Base-by-base conservation (phyloP, 768 basidiomycete genomes). In the Suillus variegatus region DNA sequence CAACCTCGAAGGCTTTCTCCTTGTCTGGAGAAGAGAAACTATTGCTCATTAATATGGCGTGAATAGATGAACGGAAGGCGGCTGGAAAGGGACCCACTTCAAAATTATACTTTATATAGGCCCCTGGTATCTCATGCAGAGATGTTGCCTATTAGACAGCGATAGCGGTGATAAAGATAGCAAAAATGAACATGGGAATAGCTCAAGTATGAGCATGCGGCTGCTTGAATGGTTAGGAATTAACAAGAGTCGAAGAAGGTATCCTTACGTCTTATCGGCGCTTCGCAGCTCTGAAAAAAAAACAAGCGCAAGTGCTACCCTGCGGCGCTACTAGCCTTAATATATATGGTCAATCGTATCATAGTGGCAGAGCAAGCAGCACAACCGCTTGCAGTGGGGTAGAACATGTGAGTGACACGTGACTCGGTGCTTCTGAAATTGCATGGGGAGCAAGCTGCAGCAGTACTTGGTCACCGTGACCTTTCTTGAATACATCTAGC, bases 101-200 rank as follows among this genome's bases (percentile, higher is more conserved):
- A 16, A 10, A 28, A 41, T 81, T 78, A 9, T 70, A 68, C 65
- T 80, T 78, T 20, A 77, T 76, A 63, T 78, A 79, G 43, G 68
- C 73, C 25, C 74, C 77, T 76, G 44, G 22, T 62, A 41, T 41
- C 20, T 22, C 6, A 16, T 12, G 3, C 20, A n/a, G 12, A 35
- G 36, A 57, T 8, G 5, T 55, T n/a, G 32, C 6, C 20, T 28
- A 25, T 43, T 60, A 6, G 16, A 60, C 32, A n/a, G 38, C 10
- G 58, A 60, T 40, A 58, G 32, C 22, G 18, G 10, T 40, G 20
- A 10, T 10, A 18, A 13, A 32, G 25, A 18, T 28, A 20, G 58
- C 41, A 18, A 60, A 36, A 55, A 60, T 60, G 10, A 20, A 28
- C 58, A 60, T 60, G 58, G 58, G 58, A 60, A 60, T 51, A 51